phyloP scores from a whole-genome alignment of 306 rosid species.

The Quercus engelmannii region DNA sequence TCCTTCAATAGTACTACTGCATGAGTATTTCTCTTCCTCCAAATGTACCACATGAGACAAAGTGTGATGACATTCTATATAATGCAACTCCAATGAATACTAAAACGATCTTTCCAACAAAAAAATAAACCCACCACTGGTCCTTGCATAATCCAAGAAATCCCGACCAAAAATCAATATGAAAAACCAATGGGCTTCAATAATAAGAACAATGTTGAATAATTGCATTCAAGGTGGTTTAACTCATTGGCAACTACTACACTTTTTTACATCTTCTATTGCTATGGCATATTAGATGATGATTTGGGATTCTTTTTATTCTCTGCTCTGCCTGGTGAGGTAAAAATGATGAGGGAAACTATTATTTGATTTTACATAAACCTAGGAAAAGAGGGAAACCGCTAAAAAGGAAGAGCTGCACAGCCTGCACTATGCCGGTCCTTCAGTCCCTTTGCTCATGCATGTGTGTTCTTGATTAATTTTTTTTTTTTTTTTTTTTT shows the following conservation, averaged over 20 bases:
- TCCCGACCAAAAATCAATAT: not conserved
- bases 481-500: not conserved
- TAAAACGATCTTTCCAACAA: too few species aligned
- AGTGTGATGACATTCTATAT: too few species aligned
- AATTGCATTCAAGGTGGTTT: not conserved
- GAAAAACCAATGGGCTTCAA: not conserved
- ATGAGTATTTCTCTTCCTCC: too few species aligned
- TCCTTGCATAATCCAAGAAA: too few species aligned
- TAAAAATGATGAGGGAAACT: not conserved
- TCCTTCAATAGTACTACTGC: too few species aligned
- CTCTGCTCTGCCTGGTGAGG: not conserved
- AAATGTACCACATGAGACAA: too few species aligned
- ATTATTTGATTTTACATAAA: not conserved
- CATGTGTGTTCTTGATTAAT: not conserved
- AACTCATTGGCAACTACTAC: not conserved
- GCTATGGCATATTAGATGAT: not conserved
- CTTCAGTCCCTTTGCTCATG: not conserved
- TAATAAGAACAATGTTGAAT: not conserved
- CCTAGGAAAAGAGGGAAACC: not conserved
- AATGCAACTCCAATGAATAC: too few species aligned
- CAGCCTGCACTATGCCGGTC: not conserved
- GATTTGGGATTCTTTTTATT: not conserved
- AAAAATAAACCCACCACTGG: too few species aligned
- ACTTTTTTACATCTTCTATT: not conserved
- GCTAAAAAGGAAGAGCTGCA: not conserved